Evolutionary conservation across 2,329 filamentous ascomycete species (phyloP).

Genomic region (Pseudohalonectria lignicola): DNA sequence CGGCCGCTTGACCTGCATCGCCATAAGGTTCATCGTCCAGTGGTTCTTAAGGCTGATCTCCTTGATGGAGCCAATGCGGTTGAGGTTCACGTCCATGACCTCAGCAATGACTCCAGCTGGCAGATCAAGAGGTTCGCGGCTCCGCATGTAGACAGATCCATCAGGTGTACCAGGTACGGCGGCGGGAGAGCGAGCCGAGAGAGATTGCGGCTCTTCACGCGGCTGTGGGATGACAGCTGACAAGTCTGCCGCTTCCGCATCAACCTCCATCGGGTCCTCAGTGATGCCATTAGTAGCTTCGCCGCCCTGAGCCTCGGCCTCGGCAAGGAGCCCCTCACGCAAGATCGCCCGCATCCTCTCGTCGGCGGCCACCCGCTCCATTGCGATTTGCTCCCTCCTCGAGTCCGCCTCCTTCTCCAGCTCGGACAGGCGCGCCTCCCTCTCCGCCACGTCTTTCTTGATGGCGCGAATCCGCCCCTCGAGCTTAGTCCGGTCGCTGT

Average conservation of each 20-base stretch:
- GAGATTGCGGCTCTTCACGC: no score
- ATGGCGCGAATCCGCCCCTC: slow-evolving; percentile 25
- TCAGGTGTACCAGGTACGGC: no score
- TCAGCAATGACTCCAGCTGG: slow-evolving; percentile 9
- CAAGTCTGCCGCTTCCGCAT: no score
- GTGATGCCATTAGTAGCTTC: no score
- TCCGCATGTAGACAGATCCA: no score
- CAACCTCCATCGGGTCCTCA: no score
- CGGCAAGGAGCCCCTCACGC: background rate
- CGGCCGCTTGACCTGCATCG: slow-evolving; percentile 23
- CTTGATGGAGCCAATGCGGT: slow-evolving; percentile 23
- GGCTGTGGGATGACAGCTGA: no score
- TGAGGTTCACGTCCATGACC: slow-evolving; percentile 25
- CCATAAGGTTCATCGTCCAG: slow-evolving; percentile 24
- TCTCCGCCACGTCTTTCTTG: slow-evolving; percentile 6
- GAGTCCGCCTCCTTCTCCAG: slow-evolving; percentile 7
- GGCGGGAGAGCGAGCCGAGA: no score
- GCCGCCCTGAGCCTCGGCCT: no score
- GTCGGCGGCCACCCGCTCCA: slow-evolving; percentile 7
- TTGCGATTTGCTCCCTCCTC: slow-evolving; percentile 4
- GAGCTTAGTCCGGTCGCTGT: slow-evolving; percentile 23
- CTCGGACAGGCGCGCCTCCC: no score
- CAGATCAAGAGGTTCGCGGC: no score
- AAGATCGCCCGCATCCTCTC: slow-evolving; percentile 1
- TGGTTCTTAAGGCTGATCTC: slow-evolving; percentile 26